Percentiles rank a stretch among this genome's conserved stretches.
These are phyloP conservation scores for Kingdonia uniflora DNA, from an alignment of 164 flowering plant species.

Conservation along the genomic window DNA sequence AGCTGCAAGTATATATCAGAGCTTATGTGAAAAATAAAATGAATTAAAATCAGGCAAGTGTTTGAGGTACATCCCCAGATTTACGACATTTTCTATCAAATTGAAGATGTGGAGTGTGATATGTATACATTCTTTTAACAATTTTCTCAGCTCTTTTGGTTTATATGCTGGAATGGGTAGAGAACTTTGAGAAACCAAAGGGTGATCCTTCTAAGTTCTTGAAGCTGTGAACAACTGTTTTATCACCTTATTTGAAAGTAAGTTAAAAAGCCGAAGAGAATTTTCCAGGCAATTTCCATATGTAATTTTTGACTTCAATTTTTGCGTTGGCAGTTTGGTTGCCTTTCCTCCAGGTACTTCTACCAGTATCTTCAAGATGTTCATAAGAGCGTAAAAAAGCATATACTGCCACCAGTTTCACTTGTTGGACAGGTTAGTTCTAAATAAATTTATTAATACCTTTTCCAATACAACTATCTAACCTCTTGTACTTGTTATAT, in stretches of 20 bases:
- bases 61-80: too few species aligned
- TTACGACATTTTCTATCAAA: too few species aligned
- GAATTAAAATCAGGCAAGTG: too few species aligned
- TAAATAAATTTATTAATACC: neutral
- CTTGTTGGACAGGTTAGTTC: conserved; percentile 82
- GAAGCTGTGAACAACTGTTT: conserved; percentile 86
- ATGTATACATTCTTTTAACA: too few species aligned
- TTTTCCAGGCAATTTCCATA: neutral
- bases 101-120: too few species aligned
- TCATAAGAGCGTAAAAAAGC: conserved; percentile 46
- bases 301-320: neutral
- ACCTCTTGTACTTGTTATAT: conserved; percentile 50
- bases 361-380: conserved; percentile 62
- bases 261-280: conserved; percentile 16
- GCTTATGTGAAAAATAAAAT: too few species aligned
- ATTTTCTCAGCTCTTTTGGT: conserved; percentile 7
- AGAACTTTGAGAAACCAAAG: conserved; percentile 91
- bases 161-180: conserved; percentile 74
- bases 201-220: conserved; percentile 84
- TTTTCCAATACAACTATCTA: conserved; percentile 5
- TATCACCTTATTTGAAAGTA: conserved; percentile 93
- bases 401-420: conserved; percentile 87
- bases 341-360: conserved; percentile 87
- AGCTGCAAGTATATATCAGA: too few species aligned
- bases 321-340: conserved; percentile 56